These are phyloP conservation scores for Candida cerambycidarum DNA, from an alignment of 805 yeast species.

Conservation along the genomic window DNA sequence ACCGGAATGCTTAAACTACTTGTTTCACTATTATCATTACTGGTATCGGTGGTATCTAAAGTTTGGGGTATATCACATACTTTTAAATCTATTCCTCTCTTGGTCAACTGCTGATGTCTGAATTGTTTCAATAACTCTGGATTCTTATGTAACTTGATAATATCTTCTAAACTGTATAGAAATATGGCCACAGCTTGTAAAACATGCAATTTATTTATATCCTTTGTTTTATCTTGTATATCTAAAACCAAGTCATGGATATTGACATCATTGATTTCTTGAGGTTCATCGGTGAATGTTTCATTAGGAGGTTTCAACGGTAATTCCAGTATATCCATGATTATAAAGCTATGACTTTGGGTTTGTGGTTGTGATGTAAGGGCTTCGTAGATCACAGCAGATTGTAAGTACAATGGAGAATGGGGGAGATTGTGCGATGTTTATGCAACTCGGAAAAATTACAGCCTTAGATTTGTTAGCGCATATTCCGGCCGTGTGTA, in stretches of 20 bases:
- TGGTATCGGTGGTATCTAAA: neutral
- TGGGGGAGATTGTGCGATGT: slow-evolving; percentile 4
- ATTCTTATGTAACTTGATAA: slow-evolving; percentile 29
- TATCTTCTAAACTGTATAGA: slow-evolving; percentile 28
- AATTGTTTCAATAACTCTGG: slow-evolving; percentile 23
- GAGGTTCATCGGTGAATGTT: slow-evolving; percentile 44
- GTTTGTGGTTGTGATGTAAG: neutral
- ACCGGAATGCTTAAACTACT: neutral
- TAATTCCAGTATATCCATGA: slow-evolving; percentile 23
- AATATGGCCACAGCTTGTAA: slow-evolving; percentile 36
- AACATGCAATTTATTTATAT: slow-evolving; percentile 34
- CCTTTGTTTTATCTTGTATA: slow-evolving; percentile 27
- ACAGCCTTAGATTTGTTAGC: neutral
- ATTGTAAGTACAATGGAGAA: neutral
- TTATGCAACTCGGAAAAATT: slow-evolving; percentile 1
- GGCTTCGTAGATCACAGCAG: too few relatives aligned
- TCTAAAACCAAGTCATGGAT: slow-evolving; percentile 37
- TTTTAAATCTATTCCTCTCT: slow-evolving; percentile 7
- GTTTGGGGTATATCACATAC: neutral
- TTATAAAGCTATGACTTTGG: neutral
- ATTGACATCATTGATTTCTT: slow-evolving; percentile 30
- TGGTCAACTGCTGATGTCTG: slow-evolving; percentile 25
- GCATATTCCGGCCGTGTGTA: slow-evolving; percentile 3
- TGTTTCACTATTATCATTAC: neutral
- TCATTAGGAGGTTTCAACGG: slow-evolving; percentile 38